Evolutionary conservation across 345 rosid species (phyloP).

Genomic region (Gossypium bickii): DNA sequence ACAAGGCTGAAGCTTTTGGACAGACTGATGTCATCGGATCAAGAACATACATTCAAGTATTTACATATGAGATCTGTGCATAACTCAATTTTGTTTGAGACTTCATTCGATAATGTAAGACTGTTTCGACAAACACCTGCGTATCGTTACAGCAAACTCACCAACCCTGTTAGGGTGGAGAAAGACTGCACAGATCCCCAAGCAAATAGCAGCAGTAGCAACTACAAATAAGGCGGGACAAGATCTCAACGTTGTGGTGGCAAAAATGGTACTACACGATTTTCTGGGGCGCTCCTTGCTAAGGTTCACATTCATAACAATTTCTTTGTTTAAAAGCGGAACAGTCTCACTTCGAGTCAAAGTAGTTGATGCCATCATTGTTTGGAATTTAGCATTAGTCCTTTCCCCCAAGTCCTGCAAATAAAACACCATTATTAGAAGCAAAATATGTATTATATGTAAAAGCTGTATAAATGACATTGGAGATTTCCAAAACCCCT

Average conservation of each 20-base stretch:
- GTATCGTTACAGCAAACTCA: conserved; percentile 62
- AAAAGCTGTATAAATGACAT: background rate
- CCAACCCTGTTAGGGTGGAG: conserved; percentile 71
- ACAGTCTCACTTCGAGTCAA: conserved; percentile 29
- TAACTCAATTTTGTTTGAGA: background rate
- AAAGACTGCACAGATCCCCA: conserved; percentile 58
- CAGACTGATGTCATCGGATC: conserved; percentile 3
- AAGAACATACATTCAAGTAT: background rate
- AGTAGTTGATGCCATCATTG: conserved; percentile 18
- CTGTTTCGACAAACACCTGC: conserved; percentile 43
- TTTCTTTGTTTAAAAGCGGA: conserved; percentile 51
- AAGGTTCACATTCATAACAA: conserved; percentile 41
- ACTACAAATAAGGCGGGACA: conserved; percentile 42
- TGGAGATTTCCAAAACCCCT: background rate
- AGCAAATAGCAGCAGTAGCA: conserved; percentile 50
- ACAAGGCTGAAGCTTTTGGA: background rate
- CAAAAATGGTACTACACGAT: conserved; percentile 27
- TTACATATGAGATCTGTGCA: background rate
- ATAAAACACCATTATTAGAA: background rate
- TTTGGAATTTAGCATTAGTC: conserved; percentile 21
- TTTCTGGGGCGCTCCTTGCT: conserved; percentile 39
- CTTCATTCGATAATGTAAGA: conserved; percentile 15
- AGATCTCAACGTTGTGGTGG: conserved; percentile 31
- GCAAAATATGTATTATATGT: background rate
- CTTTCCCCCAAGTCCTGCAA: conserved; percentile 49